Evolutionary conservation across 1,284 basidiomycete genomes (phyloP).

Genomic region (Cryptococcus deneoformans): DNA sequence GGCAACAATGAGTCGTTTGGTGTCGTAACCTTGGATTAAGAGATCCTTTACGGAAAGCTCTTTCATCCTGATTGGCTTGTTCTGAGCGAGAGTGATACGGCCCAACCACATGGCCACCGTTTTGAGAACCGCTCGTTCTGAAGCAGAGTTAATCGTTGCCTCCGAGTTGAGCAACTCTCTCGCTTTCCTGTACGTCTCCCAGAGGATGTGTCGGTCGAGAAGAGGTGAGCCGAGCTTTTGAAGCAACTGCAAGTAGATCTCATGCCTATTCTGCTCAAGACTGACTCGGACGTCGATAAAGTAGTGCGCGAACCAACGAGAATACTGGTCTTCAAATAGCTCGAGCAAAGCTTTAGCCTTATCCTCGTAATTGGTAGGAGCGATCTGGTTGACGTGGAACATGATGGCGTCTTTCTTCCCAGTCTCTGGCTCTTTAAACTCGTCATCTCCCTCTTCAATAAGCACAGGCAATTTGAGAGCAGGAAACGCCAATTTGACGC

Average conservation of each 20-base stretch:
- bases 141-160: constrained; percentile 76
- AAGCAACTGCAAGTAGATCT: constrained; percentile 89
- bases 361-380: constrained; percentile 85
- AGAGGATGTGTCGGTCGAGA: constrained; percentile 74
- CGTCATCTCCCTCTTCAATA: constrained; percentile 55
- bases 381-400: constrained; percentile 98
- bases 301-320: constrained; percentile 97
- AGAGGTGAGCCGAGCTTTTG: constrained; percentile 69
- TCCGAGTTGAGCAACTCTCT: constrained; percentile 86
- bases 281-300: constrained; percentile 94
- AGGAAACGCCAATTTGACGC: constrained; percentile 50
- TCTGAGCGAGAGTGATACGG: constrained; percentile 84
- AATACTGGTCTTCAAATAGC: constrained; percentile 73
- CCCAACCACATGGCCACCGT: constrained; percentile 97
- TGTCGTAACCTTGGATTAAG: constrained; percentile 92
- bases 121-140: constrained; percentile 86
- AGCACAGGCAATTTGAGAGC: constrained; percentile 51
- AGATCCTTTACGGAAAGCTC: constrained; percentile 97
- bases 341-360: constrained; percentile 82
- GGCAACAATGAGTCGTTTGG: constrained; percentile 84
- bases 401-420: constrained; percentile 90
- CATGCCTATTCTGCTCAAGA: constrained; percentile 96
- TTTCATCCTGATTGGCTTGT: constrained; percentile 88
- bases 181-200: constrained; percentile 91
- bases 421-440: constrained; percentile 70